These are phyloP conservation scores for Picea sitchensis DNA, from an alignment of 75 land plant species.

Conservation along the genomic window DNA sequence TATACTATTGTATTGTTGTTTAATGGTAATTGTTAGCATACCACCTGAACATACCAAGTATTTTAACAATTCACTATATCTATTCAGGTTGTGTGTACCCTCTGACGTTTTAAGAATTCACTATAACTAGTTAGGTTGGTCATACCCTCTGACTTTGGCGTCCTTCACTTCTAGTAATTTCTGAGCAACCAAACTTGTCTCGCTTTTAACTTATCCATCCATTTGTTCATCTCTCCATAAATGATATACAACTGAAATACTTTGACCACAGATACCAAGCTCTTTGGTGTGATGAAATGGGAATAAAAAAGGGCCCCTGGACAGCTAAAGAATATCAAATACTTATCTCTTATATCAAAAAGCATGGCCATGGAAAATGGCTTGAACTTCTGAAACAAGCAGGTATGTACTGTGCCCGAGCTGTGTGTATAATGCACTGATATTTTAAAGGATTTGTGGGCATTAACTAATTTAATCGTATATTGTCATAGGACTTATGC, in stretches of 20 bases:
- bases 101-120: too few relatives aligned
- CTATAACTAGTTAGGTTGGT: background rate
- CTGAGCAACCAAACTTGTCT: too few relatives aligned
- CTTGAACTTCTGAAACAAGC: constrained; percentile 52
- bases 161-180: background rate
- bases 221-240: too few relatives aligned
- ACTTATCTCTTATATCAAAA: constrained; percentile 26
- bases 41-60: too few relatives aligned
- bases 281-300: constrained; percentile 49
- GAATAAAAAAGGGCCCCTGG: constrained; percentile 60
- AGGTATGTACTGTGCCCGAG: constrained; percentile 15
- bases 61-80: too few relatives aligned
- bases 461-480: background rate
- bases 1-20: too few relatives aligned
- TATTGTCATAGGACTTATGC: constrained; percentile 16
- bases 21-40: too few relatives aligned
- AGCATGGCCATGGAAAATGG: constrained; percentile 49
- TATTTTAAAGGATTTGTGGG: background rate
- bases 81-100: too few relatives aligned
- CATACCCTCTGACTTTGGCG: background rate
- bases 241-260: background rate
- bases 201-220: too few relatives aligned
- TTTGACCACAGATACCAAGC: too few relatives aligned
- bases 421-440: background rate
- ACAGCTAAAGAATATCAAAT: constrained; percentile 46